Conservation (phyloP, 225 moss, liverwort and hornwort genomes). For the Sphagnum contortum region DNA sequence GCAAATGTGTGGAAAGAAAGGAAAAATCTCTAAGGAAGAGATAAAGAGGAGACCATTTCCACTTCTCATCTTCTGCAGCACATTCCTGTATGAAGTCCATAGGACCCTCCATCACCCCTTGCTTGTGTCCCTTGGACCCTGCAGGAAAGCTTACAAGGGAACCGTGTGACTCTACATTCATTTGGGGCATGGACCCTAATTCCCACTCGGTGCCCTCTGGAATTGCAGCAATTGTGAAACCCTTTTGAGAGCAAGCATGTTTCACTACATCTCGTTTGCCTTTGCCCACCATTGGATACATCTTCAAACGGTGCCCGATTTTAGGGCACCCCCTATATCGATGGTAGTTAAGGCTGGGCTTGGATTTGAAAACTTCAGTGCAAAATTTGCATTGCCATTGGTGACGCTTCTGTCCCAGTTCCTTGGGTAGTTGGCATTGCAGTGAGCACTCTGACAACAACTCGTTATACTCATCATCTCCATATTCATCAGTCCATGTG, state of each 20-base stretch:
- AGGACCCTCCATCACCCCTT: background rate
- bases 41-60: background rate
- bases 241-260: background rate
- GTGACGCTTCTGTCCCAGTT: background rate
- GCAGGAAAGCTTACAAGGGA: too few species aligned
- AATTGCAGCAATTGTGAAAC: too few species aligned
- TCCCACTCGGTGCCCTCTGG: too few species aligned
- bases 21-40: background rate
- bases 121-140: background rate
- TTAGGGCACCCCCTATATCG: too few species aligned
- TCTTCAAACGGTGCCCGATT: background rate
- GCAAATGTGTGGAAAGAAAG: background rate
- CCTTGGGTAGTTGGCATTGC: background rate
- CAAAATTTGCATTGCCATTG: background rate
- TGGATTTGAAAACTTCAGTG: background rate
- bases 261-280: background rate
- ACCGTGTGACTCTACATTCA: too few species aligned
- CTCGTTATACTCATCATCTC: too few species aligned
- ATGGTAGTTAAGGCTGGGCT: too few species aligned
- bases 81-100: background rate
- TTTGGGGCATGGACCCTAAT: too few species aligned
- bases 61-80: background rate
- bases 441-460: background rate
- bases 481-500: too few species aligned
- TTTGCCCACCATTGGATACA: background rate